phyloP scores from a whole-genome alignment of 1,284 basidiomycete species.

The Cystobasidiaceae sp. region DNA sequence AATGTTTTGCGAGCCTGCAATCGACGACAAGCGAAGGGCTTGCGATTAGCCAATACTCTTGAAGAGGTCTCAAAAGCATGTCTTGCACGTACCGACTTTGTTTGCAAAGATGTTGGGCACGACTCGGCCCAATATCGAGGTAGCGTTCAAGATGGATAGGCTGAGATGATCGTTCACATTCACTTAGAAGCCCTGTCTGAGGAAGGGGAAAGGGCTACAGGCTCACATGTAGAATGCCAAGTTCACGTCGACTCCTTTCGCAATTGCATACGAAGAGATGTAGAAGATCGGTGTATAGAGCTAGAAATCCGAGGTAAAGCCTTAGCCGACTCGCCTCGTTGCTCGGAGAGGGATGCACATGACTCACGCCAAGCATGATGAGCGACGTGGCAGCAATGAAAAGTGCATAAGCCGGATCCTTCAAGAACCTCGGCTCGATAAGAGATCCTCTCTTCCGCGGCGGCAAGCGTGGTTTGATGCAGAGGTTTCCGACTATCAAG shows the following conservation, averaged over 20 bases:
- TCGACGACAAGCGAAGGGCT: background rate
- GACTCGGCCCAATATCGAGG: conserved; percentile 6
- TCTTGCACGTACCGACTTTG: conserved; percentile 7
- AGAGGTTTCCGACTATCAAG: background rate
- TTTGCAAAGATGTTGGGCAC: conserved; percentile 28
- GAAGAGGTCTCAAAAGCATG: background rate
- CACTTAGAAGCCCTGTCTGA: too few species aligned
- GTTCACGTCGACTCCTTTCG: conserved; percentile 9
- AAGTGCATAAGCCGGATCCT: conserved; percentile 15
- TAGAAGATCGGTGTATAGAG: conserved; percentile 27
- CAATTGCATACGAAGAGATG: conserved; percentile 4
- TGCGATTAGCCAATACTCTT: background rate
- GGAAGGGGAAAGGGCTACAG: too few species aligned
- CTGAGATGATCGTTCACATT: background rate
- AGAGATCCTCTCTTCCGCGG: background rate
- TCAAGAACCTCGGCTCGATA: conserved; percentile 12
- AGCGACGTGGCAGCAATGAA: conserved; percentile 10
- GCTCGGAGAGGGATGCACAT: background rate
- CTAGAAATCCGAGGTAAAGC: too few species aligned
- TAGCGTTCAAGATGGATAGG: conserved; percentile 19
- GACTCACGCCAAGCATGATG: conserved; percentile 12
- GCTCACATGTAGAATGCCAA: conserved; percentile 23
- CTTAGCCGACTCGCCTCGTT: too few species aligned
- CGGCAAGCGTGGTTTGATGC: conserved; percentile 14
- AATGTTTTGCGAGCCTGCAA: conserved; percentile 4